Evolutionary conservation across 768 basidiomycete species (phyloP).

Genomic region (Xerocomus brunneocitrinus): DNA sequence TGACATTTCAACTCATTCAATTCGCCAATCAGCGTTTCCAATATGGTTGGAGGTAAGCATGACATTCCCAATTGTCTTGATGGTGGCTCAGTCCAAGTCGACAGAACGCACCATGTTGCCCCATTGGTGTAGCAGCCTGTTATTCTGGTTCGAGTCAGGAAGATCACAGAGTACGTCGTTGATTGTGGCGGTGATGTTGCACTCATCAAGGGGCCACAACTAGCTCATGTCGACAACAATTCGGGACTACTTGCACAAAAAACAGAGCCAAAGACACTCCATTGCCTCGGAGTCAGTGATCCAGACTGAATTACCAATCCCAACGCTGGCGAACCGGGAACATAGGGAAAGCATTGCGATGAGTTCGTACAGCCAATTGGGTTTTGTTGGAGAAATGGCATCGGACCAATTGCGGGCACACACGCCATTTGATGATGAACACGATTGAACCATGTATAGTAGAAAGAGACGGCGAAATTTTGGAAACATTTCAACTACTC

Average conservation of each 20-base stretch:
- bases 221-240: constrained; percentile 64
- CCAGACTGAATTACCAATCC: constrained; percentile 28
- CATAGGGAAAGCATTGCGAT: constrained; percentile 28
- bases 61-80: background rate
- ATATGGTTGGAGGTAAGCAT: constrained; percentile 71
- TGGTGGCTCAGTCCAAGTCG: constrained; percentile 1
- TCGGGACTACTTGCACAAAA: constrained; percentile 66
- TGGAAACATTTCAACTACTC: background rate
- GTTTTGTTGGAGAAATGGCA: constrained; percentile 33
- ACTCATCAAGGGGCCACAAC: constrained; percentile 3
- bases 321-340: constrained; percentile 26
- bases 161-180: constrained; percentile 62
- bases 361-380: constrained; percentile 29
- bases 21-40: constrained; percentile 60
- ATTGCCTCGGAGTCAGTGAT: constrained; percentile 21
- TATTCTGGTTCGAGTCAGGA: constrained; percentile 81
- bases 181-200: background rate
- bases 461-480: background rate
- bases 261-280: constrained; percentile 32
- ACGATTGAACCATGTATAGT: constrained; percentile 29
- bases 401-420: constrained; percentile 35
- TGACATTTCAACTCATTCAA: background rate
- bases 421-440: constrained; percentile 39
- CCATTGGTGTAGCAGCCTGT: constrained; percentile 71
- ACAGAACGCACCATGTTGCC: constrained; percentile 79